Base-by-base conservation (phyloP, 1,284 basidiomycete genomes). In the Singerocomus inundabilis region DNA sequence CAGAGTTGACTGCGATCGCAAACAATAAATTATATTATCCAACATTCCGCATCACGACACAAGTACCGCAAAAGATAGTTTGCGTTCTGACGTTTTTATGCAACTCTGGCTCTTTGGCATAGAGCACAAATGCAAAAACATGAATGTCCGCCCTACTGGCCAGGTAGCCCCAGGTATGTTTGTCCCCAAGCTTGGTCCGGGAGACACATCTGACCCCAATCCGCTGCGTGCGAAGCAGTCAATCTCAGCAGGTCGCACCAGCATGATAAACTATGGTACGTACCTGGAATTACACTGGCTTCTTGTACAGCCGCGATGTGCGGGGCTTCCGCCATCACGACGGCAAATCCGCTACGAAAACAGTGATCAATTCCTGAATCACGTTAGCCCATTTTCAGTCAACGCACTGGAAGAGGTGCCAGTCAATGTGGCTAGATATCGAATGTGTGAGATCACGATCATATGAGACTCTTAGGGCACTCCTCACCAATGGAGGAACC, bases 401-500 rank as follows among this genome's bases (percentile, higher is more conserved):
- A 48, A 52, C 64, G 34, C 56, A 71, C 70, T 57, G 59, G n/a
- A 62, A 56, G 4, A 72, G 58, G 44, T 73, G 73, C 65, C 64
- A 73, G 41, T 73, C 68, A 16, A 74, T 65, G 51, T 73, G 71
- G 43, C 71, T 73, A 40, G 1, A 30, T 16, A 40, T 21, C 1
- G 3, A 40, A 21, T 8, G 40, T 9, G 48, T 53, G 8, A 53
- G 39, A 48, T 15, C n/a, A 26, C 4, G 21, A 43, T 33, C 31
- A 8, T 36, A 35, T 7, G 11, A 5, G 18, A 33, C 9, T 16
- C 8, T 35, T 21, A 4, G 41, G 21, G 30, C 37, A 24, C 41
- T 38, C 10, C 67, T 53, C 48, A 75, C 68, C 76, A 77, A 49
- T 76, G 75, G 38, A 77, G 54, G 62, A 75, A 70, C 76, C 77